Evolutionary conservation across 2,329 filamentous ascomycete genomes (phyloP), one percentile per base, ranked within the genome.

Genomic region (Fusarium graminum): DNA sequence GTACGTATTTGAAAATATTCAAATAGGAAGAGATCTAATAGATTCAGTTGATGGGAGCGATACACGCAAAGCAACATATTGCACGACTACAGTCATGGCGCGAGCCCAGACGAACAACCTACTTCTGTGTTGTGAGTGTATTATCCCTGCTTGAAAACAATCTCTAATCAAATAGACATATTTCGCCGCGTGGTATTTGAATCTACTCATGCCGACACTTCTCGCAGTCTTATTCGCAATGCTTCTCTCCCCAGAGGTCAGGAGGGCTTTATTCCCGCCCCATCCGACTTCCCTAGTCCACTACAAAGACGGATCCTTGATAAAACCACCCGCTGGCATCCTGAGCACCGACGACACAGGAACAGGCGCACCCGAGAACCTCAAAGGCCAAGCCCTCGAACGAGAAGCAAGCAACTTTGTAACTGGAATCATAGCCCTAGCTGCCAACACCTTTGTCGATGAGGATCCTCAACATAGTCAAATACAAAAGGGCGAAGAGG

Each of bases 401-500:
- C 86, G 90, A 59, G 92, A 94, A 76, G 92, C 92, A 1, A 89
- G 85, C 68, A 93, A 92, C 73, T 89, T 94, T 64, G 88, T 93
- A 46, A 88, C 88, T 49, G 85, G 88, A 11, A 87, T 94, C 56
- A 68, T 72, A 4, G 65, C 66, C 0, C 57, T 72, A 3, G 88
- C 90, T 0, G 78, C 93, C 13, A 90, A 89, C 30, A 90, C 88
- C 68, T 90, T 90, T 1, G 86, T 88, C 2, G 91, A 91, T 1
- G 91, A 92, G 72, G 87, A 93, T 68, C 90, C 91, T 0, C 86
- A 90, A 73, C 75, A 82, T 29, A 78, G 77, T 2, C 79, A 79
- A 58, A 71, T 77, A 1, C 73, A 76, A 7, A 74, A 78, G 0
- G 66, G 71, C 1, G 89, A 87, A 2, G 49, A 16, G 9, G 44